Base-by-base conservation (phyloP, 148 eudicot genomes). In the Camellia lanceoleosa region DNA sequence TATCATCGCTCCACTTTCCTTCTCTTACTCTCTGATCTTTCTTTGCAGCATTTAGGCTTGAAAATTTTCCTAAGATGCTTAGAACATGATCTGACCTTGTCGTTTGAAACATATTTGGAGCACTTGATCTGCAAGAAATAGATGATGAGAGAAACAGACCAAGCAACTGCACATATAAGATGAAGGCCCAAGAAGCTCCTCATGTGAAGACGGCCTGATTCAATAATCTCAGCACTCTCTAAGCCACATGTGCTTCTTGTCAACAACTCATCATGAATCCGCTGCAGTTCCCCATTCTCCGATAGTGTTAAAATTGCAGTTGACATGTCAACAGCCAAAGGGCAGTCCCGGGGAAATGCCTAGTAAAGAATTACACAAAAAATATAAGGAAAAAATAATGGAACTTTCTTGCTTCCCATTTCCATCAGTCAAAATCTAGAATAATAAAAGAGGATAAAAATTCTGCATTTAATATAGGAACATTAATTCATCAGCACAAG, bases 271-370 rank as follows among this genome's bases (percentile, higher is more conserved):
- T 96, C 99, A 46, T 93, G 94, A 82, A 96, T 96, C 63, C 98
- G 82, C 82, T 96, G 98, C 75, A 96, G 92, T 62, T 96, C 99
- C 69, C 99, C 99, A 52, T 90, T 90, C 72, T 92, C 99, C 4
- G 97, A 91, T 47, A 96, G 90, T 46, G 89, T 71, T 46, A 96
- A 84, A 69, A 96, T 94, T 19, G 98, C 98, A 66, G 97, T 94
- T 66, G 99, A 96, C 78, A 96, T 49, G 88, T 94, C 98, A 8
- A 89, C 89, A 11, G 98, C 97, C 80, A 94, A 86, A 10, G 97
- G 97, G 38, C 98, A 96, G 83, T 94, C 99, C 63, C 97, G 92
- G 0, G 97, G 98, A 88, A 96, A 96, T 79, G 97, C 98, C 99
- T 96, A 66, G 38, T 30, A 30, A 16, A 30, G 52, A 78, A 44